Evolutionary conservation across 225 moss, liverwort and hornwort genomes (phyloP).

Genomic region (Bryoerythrophyllum caledonicum): DNA sequence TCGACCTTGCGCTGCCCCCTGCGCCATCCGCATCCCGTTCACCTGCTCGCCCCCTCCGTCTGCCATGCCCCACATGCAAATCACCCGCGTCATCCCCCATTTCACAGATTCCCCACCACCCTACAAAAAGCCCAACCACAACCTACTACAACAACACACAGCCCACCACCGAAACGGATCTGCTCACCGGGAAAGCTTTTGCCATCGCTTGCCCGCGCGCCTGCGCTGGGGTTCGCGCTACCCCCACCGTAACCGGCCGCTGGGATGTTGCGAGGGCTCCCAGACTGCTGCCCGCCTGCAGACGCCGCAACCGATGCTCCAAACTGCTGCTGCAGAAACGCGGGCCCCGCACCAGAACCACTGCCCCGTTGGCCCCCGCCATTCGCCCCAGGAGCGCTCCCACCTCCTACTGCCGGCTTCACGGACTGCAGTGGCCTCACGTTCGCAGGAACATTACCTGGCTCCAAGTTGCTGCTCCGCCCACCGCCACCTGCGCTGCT

Average conservation of each 20-base stretch:
- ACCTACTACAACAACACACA: background rate
- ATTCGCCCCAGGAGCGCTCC: slow-evolving; percentile 20
- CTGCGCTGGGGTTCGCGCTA: slow-evolving; percentile 10
- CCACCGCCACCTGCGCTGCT: slow-evolving; percentile 26
- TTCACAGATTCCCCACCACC: background rate
- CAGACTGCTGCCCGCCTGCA: slow-evolving; percentile 52
- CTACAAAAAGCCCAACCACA: background rate
- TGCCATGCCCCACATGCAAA: slow-evolving; percentile 18
- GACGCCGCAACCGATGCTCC: slow-evolving; percentile 36
- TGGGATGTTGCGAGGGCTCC: slow-evolving; percentile 44
- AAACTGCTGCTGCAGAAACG: slow-evolving; percentile 54
- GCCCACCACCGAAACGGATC: background rate
- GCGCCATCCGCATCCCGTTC: slow-evolving; percentile 38
- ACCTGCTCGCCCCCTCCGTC: slow-evolving; percentile 47
- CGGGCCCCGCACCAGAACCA: slow-evolving; percentile 35
- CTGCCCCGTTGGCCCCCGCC: slow-evolving; percentile 32
- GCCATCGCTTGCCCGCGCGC: slow-evolving; percentile 35
- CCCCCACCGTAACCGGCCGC: slow-evolving; percentile 26
- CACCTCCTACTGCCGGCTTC: slow-evolving; percentile 35
- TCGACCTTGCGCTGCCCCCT: slow-evolving; percentile 31
- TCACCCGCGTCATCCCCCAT: background rate
- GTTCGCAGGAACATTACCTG: slow-evolving; percentile 15
- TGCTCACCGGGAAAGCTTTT: slow-evolving; percentile 40
- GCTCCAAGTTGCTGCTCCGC: slow-evolving; percentile 38
- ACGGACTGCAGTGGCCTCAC: slow-evolving; percentile 39